Evolutionary conservation across 2,329 filamentous ascomycete genomes (phyloP).

Genomic region (Aspergillus sp.): DNA sequence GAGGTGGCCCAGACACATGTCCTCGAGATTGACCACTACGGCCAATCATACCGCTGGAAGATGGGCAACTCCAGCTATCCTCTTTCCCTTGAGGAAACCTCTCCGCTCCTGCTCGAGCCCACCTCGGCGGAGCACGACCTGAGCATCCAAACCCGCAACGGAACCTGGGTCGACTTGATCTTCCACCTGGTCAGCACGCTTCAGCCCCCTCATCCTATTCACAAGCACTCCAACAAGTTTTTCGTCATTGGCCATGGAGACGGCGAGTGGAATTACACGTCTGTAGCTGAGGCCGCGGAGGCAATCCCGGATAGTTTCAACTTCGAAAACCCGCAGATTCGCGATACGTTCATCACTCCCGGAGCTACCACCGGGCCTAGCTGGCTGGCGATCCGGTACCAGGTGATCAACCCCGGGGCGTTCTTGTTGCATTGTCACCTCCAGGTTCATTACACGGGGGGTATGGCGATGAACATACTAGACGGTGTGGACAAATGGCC

Average conservation of each 20-base stretch:
- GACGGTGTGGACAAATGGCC: constrained; percentile 40
- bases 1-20: constrained; percentile 49
- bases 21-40: constrained; percentile 27
- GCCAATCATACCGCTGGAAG: constrained; percentile 54
- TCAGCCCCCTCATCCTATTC: constrained; percentile 60
- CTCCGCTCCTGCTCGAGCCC: constrained; percentile 51
- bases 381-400: constrained; percentile 56
- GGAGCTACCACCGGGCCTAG: constrained; percentile 29
- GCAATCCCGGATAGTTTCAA: constrained; percentile 56
- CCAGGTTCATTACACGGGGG: constrained; percentile 53
- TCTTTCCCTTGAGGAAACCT: constrained; percentile 37
- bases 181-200: constrained; percentile 45
- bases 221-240: constrained; percentile 65
- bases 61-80: constrained; percentile 44
- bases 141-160: constrained; percentile 49
- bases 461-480: constrained; percentile 57
- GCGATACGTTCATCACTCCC: constrained; percentile 51
- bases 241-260: constrained; percentile 55
- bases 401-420: constrained; percentile 53
- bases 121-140: constrained; percentile 42
- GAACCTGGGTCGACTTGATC: constrained; percentile 59
- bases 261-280: constrained; percentile 53
- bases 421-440: constrained; percentile 61
- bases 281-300: constrained; percentile 53
- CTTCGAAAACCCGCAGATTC: constrained; percentile 53